Evolutionary conservation across 2,329 filamentous ascomycete genomes (phyloP), one percentile per base, ranked within the genome.

Genomic region (Aspergillus intermedius): DNA sequence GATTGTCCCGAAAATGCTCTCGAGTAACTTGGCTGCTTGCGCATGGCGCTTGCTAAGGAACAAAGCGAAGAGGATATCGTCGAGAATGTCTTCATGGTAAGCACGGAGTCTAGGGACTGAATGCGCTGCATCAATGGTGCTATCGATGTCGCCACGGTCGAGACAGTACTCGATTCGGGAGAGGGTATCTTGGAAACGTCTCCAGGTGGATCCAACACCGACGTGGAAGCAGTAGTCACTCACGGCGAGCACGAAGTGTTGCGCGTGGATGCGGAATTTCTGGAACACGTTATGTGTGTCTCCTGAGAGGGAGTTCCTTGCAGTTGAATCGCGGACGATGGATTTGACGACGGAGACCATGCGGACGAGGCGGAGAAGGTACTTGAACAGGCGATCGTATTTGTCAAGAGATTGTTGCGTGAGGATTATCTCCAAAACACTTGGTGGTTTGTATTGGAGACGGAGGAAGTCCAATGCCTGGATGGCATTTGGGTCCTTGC

Each of bases 391-490:
- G 42, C 78, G 77, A 64, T 97, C 93, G 60, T 96, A 97, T 57
- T 89, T 89, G 47, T 82, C 74, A 9, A 97, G 71, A 1, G 85
- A 78, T 0, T 76, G 66, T 0, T 82, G 75, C 0, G 88, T 90
- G 39, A 98, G 83, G 52, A 97, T 77, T 0, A 83, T 75, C 37
- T 83, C 77, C 0, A 97, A 74, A 1, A 88, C 81, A 0, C 79
- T 67, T 0, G 90, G 86, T 0, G 90, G 78, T 37, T 85, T 87
- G 69, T 96, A 97, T 42, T 90, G 86, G 6, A 98, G 73, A 1
- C 88, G 82, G 13, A 98, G 75, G 61, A 98, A 97, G 67, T 97
- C 93, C n/a, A 97, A 76, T 0, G 93, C 93, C 62, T 91, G 84
- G 15, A 97, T 77, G 0, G 85, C 86, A 62, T 88, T 80, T 0